A percentile compares a stretch with the other conserved stretches of the same genome.
Conservation (phyloP, 495 filamentous ascomycete genomes). For the Terfezia claveryi region DNA sequence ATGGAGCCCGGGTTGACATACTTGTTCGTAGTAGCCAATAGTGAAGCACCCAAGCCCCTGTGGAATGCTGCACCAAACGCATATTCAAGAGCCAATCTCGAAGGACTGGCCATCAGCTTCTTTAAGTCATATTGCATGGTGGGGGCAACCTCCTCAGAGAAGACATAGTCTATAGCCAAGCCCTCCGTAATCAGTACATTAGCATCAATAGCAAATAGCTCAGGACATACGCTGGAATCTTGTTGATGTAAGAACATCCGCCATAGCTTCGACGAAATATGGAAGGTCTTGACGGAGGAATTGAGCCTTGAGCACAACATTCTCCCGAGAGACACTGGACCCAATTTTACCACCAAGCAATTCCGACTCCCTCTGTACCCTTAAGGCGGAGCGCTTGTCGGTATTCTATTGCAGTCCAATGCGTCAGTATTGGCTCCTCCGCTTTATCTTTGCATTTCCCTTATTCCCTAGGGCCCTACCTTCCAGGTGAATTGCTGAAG, state of each 20-base stretch:
- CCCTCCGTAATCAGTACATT: slow-evolving; percentile 2
- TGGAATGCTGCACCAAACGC: slow-evolving; percentile 86
- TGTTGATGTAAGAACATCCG: slow-evolving; percentile 69
- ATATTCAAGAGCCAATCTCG: slow-evolving; percentile 56
- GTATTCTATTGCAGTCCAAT: slow-evolving; percentile 41
- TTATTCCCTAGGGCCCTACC: slow-evolving; percentile 30
- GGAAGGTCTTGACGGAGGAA: slow-evolving; percentile 89
- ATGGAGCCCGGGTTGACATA: slow-evolving; percentile 56
- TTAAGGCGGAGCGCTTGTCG: slow-evolving; percentile 58
- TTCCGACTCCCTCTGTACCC: slow-evolving; percentile 85
- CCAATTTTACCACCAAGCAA: slow-evolving; percentile 72
- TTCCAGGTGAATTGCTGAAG: slow-evolving; percentile 91
- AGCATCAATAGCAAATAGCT: not conserved
- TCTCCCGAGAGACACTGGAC: slow-evolving; percentile 76
- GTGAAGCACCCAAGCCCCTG: slow-evolving; percentile 58
- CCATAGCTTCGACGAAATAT: slow-evolving; percentile 91
- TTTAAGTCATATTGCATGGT: slow-evolving; percentile 52
- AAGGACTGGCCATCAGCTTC: slow-evolving; percentile 38
- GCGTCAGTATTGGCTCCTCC: not conserved
- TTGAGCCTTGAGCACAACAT: slow-evolving; percentile 71
- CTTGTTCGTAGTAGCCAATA: slow-evolving; percentile 48
- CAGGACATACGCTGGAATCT: slow-evolving; percentile 53
- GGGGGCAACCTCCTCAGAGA: slow-evolving; percentile 60
- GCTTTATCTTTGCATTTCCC: not conserved
- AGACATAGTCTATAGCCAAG: slow-evolving; percentile 33